These are phyloP conservation scores for Candida nanaspora DNA, from an alignment of 805 yeast species.

Conservation along the genomic window DNA sequence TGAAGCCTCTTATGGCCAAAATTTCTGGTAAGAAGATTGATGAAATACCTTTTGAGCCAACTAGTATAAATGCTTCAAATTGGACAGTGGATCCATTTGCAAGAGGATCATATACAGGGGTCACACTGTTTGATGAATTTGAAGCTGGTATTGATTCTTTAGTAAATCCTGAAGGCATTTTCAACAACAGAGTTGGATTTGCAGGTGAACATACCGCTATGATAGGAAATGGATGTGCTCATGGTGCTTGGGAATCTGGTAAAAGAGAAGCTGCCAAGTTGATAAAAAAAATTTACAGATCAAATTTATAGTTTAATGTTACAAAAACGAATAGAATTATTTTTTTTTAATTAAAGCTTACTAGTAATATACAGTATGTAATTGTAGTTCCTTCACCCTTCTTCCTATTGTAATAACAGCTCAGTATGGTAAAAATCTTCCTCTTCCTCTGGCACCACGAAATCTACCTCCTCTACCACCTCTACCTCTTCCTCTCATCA, in stretches of 20 bases:
- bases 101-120: conserved; percentile 37
- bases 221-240: conserved; percentile 52
- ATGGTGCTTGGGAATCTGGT: conserved; percentile 51
- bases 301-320: conserved; percentile 13
- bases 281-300: conserved; percentile 12
- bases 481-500: conserved; percentile 14
- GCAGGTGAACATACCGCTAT: conserved; percentile 50
- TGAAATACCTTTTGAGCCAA: conserved; percentile 17
- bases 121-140: conserved; percentile 20
- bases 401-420: too few relatives aligned
- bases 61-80: conserved; percentile 23
- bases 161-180: conserved; percentile 32
- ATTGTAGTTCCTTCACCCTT: too few relatives aligned
- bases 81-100: conserved; percentile 49
- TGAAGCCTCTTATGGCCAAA: conserved; percentile 33
- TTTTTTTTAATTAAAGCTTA: neutral
- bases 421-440: conserved; percentile 22
- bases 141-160: conserved; percentile 29
- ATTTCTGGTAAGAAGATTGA: conserved; percentile 18
- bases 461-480: conserved; percentile 18
- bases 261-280: conserved; percentile 35
- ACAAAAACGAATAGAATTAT: neutral
- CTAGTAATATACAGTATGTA: neutral
- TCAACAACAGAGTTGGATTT: conserved; percentile 37
- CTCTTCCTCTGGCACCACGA: conserved; percentile 17